Conservation (phyloP, 139 green algal genomes). For the Chlorella sp. region DNA sequence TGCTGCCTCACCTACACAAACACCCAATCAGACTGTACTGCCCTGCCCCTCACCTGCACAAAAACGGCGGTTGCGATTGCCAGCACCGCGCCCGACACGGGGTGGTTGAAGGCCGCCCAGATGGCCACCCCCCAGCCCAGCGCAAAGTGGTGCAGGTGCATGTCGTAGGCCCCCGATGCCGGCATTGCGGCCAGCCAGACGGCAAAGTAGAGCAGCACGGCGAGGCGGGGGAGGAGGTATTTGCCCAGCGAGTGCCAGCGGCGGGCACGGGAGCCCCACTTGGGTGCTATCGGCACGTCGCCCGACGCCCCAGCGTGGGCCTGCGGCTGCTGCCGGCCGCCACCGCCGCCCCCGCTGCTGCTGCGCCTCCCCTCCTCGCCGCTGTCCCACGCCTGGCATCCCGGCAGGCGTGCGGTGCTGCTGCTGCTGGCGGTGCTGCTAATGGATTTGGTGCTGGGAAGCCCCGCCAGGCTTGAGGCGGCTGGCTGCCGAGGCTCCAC, state of each 20-base stretch:
- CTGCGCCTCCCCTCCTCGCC: neutral
- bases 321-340: neutral
- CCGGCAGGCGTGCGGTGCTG: neutral
- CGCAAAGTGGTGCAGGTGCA: constrained; percentile 35
- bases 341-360: neutral
- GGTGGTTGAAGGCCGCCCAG: constrained; percentile 30
- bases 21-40: neutral
- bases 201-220: constrained; percentile 10
- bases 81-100: constrained; percentile 15
- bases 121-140: constrained; percentile 20
- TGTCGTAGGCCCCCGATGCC: neutral
- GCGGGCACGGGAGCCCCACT: neutral
- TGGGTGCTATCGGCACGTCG: neutral
- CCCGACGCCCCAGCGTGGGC: neutral
- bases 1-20: no score
- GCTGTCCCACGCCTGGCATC: neutral
- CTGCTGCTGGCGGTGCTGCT: neutral
- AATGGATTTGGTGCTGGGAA: neutral
- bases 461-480: neutral
- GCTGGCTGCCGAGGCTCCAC: neutral
- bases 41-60: constrained; percentile 17
- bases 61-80: neutral
- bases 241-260: neutral
- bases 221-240: constrained; percentile 22
- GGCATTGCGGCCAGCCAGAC: constrained; percentile 2